Base-by-base conservation (phyloP, 257 asterid species). In the Anisodus acutangulus region DNA sequence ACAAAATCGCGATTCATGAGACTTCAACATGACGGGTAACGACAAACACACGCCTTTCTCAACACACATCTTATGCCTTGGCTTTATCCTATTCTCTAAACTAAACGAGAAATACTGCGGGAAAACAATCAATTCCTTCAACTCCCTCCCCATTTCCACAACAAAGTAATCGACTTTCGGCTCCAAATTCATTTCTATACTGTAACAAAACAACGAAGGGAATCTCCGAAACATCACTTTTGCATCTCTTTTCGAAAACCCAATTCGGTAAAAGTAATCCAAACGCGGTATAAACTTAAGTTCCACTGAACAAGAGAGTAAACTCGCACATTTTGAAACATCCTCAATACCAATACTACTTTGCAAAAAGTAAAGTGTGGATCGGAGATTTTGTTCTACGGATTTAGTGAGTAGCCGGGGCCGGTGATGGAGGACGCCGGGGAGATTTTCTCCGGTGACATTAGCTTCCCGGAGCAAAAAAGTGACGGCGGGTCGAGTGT, bases 101-200 rank as follows among this genome's bases (percentile, higher is more conserved):
- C 99, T 96, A 85, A 91, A 96, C 2, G 98, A 96, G 85, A 96
- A 96, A 68, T 92, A 96, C 64, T 96, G 99, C n/a, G 99, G 98
- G 71, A 96, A 96, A 4, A 87, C 90, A 11, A 88, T 92, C 91
- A 96, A 76, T 79, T 94, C 98, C 92, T 86, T 90, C 92, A 92
- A 74, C 55, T 89, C 98, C 89, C 99, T 92, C 66, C 98, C 97
- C 97, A 94, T 96, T 82, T 94, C 98, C 90, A 92, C 94, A 87
- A 94, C 90, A 78, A 94, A 92, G 80, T 94, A 96, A 81, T 96
- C 89, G 17, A 93, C 92, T 79, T 96, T 96, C 4, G 97, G 98
- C 91, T 92, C 92, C 9, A 96, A 87, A 90, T 94, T 96, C 79
- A 89, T 94, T 87, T 92, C 84, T 11, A 96, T 87, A 87, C 99